phyloP scores from a whole-genome alignment of 2,329 filamentous ascomycete genomes.

The Huntiella savannae region DNA sequence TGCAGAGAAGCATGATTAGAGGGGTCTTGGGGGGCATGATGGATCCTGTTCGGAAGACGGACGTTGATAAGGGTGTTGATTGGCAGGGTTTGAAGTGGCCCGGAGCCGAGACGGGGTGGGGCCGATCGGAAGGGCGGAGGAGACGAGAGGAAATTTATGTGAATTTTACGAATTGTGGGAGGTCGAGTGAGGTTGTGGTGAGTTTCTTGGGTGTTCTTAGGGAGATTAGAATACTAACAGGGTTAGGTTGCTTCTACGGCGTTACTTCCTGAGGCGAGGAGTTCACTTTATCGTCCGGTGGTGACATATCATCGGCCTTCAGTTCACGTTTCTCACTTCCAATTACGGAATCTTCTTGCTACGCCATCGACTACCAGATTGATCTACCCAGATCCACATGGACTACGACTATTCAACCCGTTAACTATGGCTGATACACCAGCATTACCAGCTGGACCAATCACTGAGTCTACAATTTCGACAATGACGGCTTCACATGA shows the following conservation, averaged over 20 bases:
- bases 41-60: neutral
- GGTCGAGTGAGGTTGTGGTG: constrained; percentile 8
- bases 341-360: constrained; percentile 43
- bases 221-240: no score
- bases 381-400: constrained; percentile 34
- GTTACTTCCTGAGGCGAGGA: no score
- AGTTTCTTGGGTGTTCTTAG: no score
- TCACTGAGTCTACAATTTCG: constrained; percentile 25
- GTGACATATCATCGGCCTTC: constrained; percentile 14
- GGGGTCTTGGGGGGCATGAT: neutral
- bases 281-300: no score
- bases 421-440: constrained; percentile 25
- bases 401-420: constrained; percentile 34
- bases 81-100: constrained; percentile 42
- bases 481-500: constrained; percentile 33
- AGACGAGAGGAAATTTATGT: constrained; percentile 30
- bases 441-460: constrained; percentile 25
- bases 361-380: constrained; percentile 34
- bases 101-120: constrained; percentile 24
- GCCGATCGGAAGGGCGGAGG: constrained; percentile 28
- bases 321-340: constrained; percentile 42
- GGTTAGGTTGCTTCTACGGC: no score
- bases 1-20: neutral
- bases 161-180: constrained; percentile 36
- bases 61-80: constrained; percentile 35